phyloP scores from a whole-genome alignment of 805 yeast genomes.

The Babjeviella inositovora region DNA sequence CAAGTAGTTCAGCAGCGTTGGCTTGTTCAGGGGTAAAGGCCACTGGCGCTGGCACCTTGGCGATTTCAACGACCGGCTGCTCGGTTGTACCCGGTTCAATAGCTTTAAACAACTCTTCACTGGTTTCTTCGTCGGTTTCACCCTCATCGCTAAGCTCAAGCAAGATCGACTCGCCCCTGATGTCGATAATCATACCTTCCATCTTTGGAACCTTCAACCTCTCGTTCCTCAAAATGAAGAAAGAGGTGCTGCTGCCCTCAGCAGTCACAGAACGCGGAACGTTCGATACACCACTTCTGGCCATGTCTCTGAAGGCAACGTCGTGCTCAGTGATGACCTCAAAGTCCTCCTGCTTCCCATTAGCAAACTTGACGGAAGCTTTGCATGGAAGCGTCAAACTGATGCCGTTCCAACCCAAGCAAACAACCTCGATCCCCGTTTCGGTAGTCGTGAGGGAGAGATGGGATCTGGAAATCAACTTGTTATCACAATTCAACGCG shows the following conservation, averaged over 20 bases:
- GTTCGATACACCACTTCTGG: slow-evolving; percentile 1
- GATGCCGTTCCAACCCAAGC: slow-evolving; percentile 77
- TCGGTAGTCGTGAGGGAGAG: slow-evolving; percentile 22
- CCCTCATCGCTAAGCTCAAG: slow-evolving; percentile 29
- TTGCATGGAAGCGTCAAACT: slow-evolving; percentile 43
- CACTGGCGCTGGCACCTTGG: too few relatives aligned
- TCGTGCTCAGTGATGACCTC: slow-evolving; percentile 4
- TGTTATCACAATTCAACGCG: slow-evolving; percentile 27
- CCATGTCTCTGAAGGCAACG: slow-evolving; percentile 1
- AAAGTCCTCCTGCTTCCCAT: slow-evolving; percentile 6
- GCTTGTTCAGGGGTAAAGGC: too few relatives aligned
- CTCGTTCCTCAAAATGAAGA: slow-evolving; percentile 46
- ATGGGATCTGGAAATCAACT: slow-evolving; percentile 55
- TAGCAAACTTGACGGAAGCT: slow-evolving; percentile 13
- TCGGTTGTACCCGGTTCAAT: too few relatives aligned
- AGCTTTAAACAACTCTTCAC: too few relatives aligned
- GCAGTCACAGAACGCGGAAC: slow-evolving; percentile 19
- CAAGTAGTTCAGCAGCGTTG: too few relatives aligned
- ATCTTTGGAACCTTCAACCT: slow-evolving; percentile 46
- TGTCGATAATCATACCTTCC: slow-evolving; percentile 46
- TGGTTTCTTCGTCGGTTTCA: slow-evolving; percentile 29
- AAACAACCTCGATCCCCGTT: slow-evolving; percentile 34
- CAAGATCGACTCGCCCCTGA: slow-evolving; percentile 47
- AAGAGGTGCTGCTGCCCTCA: slow-evolving; percentile 28
- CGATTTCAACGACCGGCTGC: too few relatives aligned